phyloP scores from a whole-genome alignment of 805 yeast species.

The Diddensiella santjacobensis region DNA sequence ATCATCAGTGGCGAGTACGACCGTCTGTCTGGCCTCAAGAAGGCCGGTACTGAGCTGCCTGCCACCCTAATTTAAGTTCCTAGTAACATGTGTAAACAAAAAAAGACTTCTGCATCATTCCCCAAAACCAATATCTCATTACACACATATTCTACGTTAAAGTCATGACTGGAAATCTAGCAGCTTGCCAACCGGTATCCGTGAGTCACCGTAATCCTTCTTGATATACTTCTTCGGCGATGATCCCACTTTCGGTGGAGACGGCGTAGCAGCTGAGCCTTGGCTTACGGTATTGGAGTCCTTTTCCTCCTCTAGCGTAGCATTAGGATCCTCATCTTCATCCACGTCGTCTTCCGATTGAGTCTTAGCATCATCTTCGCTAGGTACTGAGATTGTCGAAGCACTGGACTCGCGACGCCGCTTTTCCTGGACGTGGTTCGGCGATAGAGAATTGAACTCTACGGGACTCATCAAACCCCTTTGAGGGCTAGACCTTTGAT shows the following conservation, averaged over 20 bases:
- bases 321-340: conserved; percentile 9
- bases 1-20: conserved; percentile 83
- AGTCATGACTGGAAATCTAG: conserved; percentile 10
- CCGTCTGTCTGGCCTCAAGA: conserved; percentile 39
- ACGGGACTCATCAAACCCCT: conserved; percentile 26
- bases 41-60: conserved; percentile 35
- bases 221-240: conserved; percentile 21
- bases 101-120: neutral
- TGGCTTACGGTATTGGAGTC: neutral
- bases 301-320: neutral
- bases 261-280: conserved; percentile 2
- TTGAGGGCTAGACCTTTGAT: conserved; percentile 1
- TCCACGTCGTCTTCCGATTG: conserved; percentile 7
- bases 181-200: conserved; percentile 17
- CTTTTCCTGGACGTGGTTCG: conserved; percentile 17
- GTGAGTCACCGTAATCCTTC: conserved; percentile 10
- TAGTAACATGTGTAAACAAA: conserved; percentile 3
- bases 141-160: too few relatives aligned
- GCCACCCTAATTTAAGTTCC: conserved; percentile 32
- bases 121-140: too few relatives aligned
- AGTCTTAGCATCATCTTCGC: conserved; percentile 30
- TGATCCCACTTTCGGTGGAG: neutral
- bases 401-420: conserved; percentile 35
- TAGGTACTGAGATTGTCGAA: conserved; percentile 33
- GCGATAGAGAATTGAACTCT: conserved; percentile 15